Conservation (phyloP, 345 rosid genomes). For the Draba incana region DNA sequence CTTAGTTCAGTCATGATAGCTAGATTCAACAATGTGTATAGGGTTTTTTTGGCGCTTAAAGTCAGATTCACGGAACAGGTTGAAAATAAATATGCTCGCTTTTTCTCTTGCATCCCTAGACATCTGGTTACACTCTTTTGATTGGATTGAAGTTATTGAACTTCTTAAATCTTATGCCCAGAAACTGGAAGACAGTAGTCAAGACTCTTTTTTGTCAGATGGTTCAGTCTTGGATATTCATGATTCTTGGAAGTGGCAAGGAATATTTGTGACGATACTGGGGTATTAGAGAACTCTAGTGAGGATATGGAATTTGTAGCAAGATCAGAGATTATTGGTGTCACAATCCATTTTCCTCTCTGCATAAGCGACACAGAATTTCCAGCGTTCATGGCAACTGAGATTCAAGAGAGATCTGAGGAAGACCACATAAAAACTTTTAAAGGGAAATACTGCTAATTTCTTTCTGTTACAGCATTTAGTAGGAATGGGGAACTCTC, state of each 20-base stretch:
- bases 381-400: conserved; percentile 42
- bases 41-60: conserved; percentile 52
- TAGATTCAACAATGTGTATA: conserved; percentile 49
- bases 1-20: conserved; percentile 59
- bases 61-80: conserved; percentile 50
- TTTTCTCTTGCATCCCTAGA: conserved; percentile 72
- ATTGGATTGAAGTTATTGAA: conserved; percentile 62
- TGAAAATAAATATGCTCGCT: conserved; percentile 46
- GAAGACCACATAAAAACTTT: conserved; percentile 33
- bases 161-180: conserved; percentile 44
- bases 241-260: conserved; percentile 30
- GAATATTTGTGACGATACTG: conserved; percentile 40
- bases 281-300: conserved; percentile 35
- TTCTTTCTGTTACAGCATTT: conserved; percentile 48
- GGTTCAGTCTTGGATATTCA: conserved; percentile 30
- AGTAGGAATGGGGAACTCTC: conserved; percentile 53
- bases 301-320: conserved; percentile 36
- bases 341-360: conserved; percentile 61
- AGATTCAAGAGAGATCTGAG: conserved; percentile 39
- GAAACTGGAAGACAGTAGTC: conserved; percentile 43
- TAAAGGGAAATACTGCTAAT: conserved; percentile 53
- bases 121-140: conserved; percentile 66
- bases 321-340: conserved; percentile 61
- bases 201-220: conserved; percentile 32
- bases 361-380: conserved; percentile 39